Conservation (phyloP, 2,329 filamentous ascomycete species). For the Beauveria medogensis region DNA sequence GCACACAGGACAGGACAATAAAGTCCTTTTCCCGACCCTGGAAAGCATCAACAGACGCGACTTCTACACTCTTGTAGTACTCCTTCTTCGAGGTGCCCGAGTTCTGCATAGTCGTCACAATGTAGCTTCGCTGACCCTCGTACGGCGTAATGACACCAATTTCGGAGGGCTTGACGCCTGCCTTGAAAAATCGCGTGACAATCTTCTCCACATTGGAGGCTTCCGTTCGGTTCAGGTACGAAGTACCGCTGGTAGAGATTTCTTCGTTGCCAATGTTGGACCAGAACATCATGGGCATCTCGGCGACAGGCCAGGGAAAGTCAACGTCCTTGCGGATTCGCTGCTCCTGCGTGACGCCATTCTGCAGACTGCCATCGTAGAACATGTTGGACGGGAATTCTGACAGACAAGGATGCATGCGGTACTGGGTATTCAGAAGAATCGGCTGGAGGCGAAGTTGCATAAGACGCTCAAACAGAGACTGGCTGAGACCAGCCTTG, state of each 20-base stretch:
- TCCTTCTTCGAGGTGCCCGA: constrained; percentile 98
- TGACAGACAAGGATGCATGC: constrained; percentile 96
- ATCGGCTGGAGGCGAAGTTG: constrained; percentile 87
- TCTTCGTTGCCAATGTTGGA: constrained; percentile 96
- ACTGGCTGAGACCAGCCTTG: constrained; percentile 94
- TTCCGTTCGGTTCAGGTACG: constrained; percentile 95
- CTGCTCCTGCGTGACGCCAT: constrained; percentile 85
- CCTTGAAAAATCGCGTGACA: constrained; percentile 97
- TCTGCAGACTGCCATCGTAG: constrained; percentile 94
- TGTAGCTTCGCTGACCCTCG: constrained; percentile 95
- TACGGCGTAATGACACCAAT: constrained; percentile 99
- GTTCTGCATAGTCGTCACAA: constrained; percentile 98
- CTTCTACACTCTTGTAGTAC: constrained; percentile 96
- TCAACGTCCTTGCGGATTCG: constrained; percentile 88
- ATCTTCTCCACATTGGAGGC: constrained; percentile 98
- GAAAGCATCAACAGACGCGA: constrained; percentile 96
- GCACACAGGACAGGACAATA: constrained; percentile 94
- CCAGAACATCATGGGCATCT: constrained; percentile 99
- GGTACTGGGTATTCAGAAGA: constrained; percentile 92
- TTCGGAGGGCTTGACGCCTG: constrained; percentile 83
- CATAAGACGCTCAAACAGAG: constrained; percentile 93
- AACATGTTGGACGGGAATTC: constrained; percentile 99
- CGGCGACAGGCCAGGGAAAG: constrained; percentile 92
- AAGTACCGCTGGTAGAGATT: constrained; percentile 94
- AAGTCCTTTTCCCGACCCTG: constrained; percentile 99